These are phyloP conservation scores for Fusarium multiceps DNA, from an alignment of 2,329 filamentous ascomycete species.

Conservation along the genomic window DNA sequence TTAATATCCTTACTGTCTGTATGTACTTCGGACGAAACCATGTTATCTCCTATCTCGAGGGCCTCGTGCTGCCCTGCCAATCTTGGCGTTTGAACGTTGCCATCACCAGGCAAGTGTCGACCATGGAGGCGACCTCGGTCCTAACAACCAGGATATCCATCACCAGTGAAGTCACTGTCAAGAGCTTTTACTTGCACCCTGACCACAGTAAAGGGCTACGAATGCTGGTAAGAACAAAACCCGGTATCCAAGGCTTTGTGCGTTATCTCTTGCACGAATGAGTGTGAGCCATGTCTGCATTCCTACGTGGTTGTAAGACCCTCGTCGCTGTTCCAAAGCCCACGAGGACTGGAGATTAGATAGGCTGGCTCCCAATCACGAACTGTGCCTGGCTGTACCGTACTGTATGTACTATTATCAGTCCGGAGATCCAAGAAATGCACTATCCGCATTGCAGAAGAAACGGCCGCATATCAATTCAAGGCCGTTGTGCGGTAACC, in stretches of 20 bases:
- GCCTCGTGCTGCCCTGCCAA: slow-evolving; percentile 15
- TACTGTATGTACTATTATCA: slow-evolving; percentile 38
- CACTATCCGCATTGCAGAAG: slow-evolving; percentile 38
- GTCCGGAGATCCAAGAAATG: slow-evolving; percentile 38
- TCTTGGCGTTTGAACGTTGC: slow-evolving; percentile 16
- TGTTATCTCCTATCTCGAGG: slow-evolving; percentile 30
- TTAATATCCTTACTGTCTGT: neutral
- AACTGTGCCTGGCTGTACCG: slow-evolving; percentile 26
- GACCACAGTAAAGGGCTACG: neutral
- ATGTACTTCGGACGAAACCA: slow-evolving; percentile 13
- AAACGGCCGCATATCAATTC: slow-evolving; percentile 41
- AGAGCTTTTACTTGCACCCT: neutral
- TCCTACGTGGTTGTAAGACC: slow-evolving; percentile 33
- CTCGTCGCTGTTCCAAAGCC: slow-evolving; percentile 29
- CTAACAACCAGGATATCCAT: slow-evolving; percentile 7
- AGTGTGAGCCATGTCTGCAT: slow-evolving; percentile 31
- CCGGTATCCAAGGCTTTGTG: neutral
- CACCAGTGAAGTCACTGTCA: neutral
- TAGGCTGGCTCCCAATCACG: slow-evolving; percentile 44
- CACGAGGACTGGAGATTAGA: slow-evolving; percentile 43
- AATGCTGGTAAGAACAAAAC: neutral
- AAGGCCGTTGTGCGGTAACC: slow-evolving; percentile 30
- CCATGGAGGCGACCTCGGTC: neutral
- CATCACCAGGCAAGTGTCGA: slow-evolving; percentile 12
- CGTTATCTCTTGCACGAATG: slow-evolving; percentile 26